Base-by-base conservation (phyloP, 805 yeast genomes). In the Metschnikowia picachoensis region DNA sequence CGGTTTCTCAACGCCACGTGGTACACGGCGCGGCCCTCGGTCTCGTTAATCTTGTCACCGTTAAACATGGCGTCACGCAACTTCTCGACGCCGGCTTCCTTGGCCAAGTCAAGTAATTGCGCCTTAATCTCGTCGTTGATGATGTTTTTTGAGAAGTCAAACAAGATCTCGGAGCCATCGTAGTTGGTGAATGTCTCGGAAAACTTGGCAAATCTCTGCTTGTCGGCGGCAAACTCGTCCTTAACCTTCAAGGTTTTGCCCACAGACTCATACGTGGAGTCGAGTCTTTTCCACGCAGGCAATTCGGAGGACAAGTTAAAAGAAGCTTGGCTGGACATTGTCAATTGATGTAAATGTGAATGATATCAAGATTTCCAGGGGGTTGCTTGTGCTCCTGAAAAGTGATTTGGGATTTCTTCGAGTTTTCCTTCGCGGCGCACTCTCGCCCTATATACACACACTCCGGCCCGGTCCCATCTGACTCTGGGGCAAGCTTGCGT, bases 1-100 rank as follows among this genome's bases (percentile, higher is more conserved):
- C 94, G 86, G 81, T 95, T 92, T 80, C 99, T 86, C 61, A 94
- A 80, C 31, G 98, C 99, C 60, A 83, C 88, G 74, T 94, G 99
- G 79, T 79, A 94, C 39, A 94, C 99, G 35, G 99, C 98, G 72
- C 96, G 82, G 72, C 82, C 86, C 74, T 94, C 99, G 51, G 99
- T 94, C 73, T 80, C 80, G 79, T 94, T 94, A 78, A 94, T 90
- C 73, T 88, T 90, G 50, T 82, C 87, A 67, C 99, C 99, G 29
- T 78, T 79, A 65, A 94, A 94, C 90, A 94, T 83, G 46, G 78
- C 87, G 61, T 92, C 95, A 68, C 98, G 83, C 66, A 94, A 81
- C 49, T 76, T 65, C 67, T 89, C 94, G 58, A 94, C 91, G 44
- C 83, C 79, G 56, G 97, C 91, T 71, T 94, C 95, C 66, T 83